These are phyloP conservation scores for Camellia granthamiana DNA, from an alignment of 148 eudicot genomes.

Conservation along the genomic window DNA sequence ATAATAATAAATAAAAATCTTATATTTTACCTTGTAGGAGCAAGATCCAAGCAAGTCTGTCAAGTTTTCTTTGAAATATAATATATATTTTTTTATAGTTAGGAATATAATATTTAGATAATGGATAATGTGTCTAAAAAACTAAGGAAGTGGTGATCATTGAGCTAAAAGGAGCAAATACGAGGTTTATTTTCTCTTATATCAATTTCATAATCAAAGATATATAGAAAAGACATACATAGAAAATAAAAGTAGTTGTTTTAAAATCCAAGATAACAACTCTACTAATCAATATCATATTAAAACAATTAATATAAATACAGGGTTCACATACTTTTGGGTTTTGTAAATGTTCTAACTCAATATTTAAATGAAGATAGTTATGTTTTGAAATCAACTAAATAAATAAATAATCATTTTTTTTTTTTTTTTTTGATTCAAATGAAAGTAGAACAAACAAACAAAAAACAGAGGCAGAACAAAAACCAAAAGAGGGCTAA, in stretches of 20 bases:
- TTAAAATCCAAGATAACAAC: not conserved
- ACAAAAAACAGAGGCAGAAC: no score
- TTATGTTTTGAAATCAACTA: not conserved
- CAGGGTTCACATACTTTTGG: not conserved
- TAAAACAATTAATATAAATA: not conserved
- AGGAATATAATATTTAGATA: constrained; percentile 1
- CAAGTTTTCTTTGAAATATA: not conserved
- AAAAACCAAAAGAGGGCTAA: no score
- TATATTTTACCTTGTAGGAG: not conserved
- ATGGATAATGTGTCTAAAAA: not conserved
- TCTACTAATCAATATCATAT: not conserved
- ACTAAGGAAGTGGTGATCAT: constrained; percentile 3
- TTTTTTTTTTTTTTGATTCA: no score
- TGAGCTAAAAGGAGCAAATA: constrained; percentile 10
- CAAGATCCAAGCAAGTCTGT: not conserved
- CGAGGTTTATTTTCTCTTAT: constrained; percentile 6
- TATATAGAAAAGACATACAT: not conserved
- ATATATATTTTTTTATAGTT: not conserved
- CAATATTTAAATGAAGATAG: not conserved
- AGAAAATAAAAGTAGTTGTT: not conserved
- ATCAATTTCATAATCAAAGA: constrained; percentile 1
- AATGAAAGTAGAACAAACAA: no score
- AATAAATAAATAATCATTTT: not conserved
- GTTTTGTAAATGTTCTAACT: not conserved
- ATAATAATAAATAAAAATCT: not conserved